Percentiles rank a stretch among this genome's conserved stretches.
These are phyloP conservation scores for Venturia asperata DNA, from an alignment of 2,329 filamentous ascomycete genomes.

Conservation along the genomic window DNA sequence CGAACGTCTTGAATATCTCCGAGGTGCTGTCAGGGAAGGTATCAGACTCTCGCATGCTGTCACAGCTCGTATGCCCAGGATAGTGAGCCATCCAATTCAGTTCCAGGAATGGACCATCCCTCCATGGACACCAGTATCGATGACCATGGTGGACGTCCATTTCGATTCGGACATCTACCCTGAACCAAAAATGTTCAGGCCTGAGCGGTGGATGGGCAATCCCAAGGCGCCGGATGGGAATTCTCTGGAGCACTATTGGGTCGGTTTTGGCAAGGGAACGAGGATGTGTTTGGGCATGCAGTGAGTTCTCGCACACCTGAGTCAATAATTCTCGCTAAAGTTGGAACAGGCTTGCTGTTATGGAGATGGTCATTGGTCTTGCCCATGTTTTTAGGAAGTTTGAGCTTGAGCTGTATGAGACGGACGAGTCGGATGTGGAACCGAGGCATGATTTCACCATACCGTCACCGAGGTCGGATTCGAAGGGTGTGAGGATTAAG, in stretches of 20 bases:
- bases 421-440: slow-evolving; percentile 18
- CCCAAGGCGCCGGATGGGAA: slow-evolving; percentile 28
- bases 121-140: slow-evolving; percentile 21
- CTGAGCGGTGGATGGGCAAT: slow-evolving; percentile 50
- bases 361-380: slow-evolving; percentile 18
- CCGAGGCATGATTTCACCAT: slow-evolving; percentile 19
- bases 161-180: slow-evolving; percentile 20
- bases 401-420: slow-evolving; percentile 19
- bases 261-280: slow-evolving; percentile 57
- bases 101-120: slow-evolving; percentile 22
- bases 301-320: background rate
- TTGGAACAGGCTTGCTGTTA: slow-evolving; percentile 32
- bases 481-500: slow-evolving; percentile 31
- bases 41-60: slow-evolving; percentile 29
- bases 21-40: slow-evolving; percentile 30
- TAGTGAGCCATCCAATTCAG: slow-evolving; percentile 20
- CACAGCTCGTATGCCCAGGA: slow-evolving; percentile 23
- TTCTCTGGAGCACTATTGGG: slow-evolving; percentile 46
- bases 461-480: slow-evolving; percentile 26
- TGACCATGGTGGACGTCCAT: slow-evolving; percentile 30
- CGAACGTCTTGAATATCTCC: slow-evolving; percentile 29
- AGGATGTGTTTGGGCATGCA: slow-evolving; percentile 61
- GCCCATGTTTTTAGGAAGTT: slow-evolving; percentile 18
- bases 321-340: no score
- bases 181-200: slow-evolving; percentile 18